Evolutionary conservation across 805 yeast genomes (phyloP), one percentile per base, ranked within the genome.

Genomic region (Ogataea saltuana): DNA sequence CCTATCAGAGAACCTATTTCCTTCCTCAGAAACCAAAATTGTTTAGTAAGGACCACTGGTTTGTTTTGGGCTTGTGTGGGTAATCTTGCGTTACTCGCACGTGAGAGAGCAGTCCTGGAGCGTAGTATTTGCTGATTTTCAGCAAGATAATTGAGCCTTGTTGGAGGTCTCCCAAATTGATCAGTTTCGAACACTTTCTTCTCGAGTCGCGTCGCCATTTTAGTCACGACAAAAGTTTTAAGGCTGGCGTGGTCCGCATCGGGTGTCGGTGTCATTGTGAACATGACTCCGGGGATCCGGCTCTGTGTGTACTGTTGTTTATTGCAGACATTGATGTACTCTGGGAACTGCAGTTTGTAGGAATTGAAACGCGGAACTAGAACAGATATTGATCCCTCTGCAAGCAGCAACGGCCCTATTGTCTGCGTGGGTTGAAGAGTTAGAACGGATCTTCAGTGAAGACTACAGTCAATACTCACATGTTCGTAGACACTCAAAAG

Each of bases 1-100:
- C 80, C 80, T 38, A 75, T 74, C 6, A 75, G 47, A 36, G 58
- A 65, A 1, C 72, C 61, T 2, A 72, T 65, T 41, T 73, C 74
- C 19, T 50, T 51, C 23, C 63, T 60, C 8, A 58, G 58, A 30
- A 56, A 40, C 22, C 33, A 33, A 17, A 51, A 34, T 7, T 42
- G 45, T 25, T 48, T 51, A 6, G 53, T 42, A 9, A 49, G n/a
- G 12, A 44, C 25, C 13, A n/a, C n/a, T 9, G 27, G 11, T 15
- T 34, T 34, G 17, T 23, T 12, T 22, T 13, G 11, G 15, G 5
- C 12, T 13, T 13, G 7, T 23, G 5, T 16, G 6, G 3, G 15
- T 4, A 17, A 9, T 7, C 15, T 17, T 6, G 27, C 12, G 4
- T 3, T 8, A 15, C 8, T 13, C 6, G 25, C 4, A 4, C 12